Percentiles rank a stretch among this genome's conserved stretches.
phyloP scores from a whole-genome alignment of 163 green algal genomes.

The Coccomyxa subellipsoidea region DNA sequence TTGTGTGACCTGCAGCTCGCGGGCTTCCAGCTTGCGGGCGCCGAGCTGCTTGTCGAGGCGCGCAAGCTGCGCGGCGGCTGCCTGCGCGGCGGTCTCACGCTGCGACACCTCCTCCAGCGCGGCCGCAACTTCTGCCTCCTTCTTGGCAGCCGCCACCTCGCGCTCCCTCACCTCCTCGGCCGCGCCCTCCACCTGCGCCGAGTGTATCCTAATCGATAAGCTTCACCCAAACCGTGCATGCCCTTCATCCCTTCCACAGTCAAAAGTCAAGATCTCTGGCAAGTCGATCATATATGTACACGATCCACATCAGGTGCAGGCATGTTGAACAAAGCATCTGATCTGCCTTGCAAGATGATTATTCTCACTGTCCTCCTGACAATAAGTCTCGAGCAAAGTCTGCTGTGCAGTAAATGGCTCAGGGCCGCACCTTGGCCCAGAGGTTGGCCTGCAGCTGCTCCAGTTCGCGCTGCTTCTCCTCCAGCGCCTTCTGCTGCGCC shows the following conservation, averaged over 20 bases:
- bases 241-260: too few relatives aligned
- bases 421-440: constrained; percentile 2
- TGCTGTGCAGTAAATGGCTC: too few relatives aligned
- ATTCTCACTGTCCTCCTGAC: too few relatives aligned
- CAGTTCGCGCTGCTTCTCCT: constrained; percentile 9
- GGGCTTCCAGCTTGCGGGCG: constrained; percentile 18
- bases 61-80: not conserved
- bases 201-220: too few relatives aligned
- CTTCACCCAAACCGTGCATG: too few relatives aligned
- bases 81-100: not conserved
- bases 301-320: too few relatives aligned
- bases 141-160: not conserved
- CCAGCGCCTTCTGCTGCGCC: constrained; percentile 8
- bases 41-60: not conserved
- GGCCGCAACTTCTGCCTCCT: not conserved
- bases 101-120: not conserved
- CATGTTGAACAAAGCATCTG: too few relatives aligned
- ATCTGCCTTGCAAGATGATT: too few relatives aligned
- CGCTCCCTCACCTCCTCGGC: not conserved
- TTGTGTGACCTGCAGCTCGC: constrained; percentile 21
- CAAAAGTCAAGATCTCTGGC: too few relatives aligned
- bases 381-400: too few relatives aligned
- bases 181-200: constrained; percentile 6
- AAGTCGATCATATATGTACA: too few relatives aligned
- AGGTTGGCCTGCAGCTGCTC: not conserved